A percentile compares a stretch with the other conserved stretches of the same genome.
phyloP scores from a whole-genome alignment of 768 basidiomycete species.

The Pseudohyphozyma bogoriensis region DNA sequence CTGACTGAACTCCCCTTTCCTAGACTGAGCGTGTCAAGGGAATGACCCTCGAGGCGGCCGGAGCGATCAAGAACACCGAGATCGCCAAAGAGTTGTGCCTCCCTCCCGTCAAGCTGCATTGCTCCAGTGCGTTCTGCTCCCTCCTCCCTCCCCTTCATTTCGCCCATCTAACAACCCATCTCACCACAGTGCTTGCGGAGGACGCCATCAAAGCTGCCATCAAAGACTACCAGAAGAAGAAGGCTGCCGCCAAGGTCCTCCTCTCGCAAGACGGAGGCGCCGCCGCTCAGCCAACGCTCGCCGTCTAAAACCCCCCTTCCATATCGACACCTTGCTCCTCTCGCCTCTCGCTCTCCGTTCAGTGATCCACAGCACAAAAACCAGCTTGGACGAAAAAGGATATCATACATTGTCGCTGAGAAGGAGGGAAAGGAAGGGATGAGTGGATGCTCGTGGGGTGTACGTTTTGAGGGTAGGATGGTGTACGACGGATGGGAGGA shows the following conservation, averaged over 20 bases:
- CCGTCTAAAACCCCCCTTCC: no score
- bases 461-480: no score
- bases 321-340: no score
- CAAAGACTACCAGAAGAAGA: slow-evolving; percentile 82
- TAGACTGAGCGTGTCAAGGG: slow-evolving; percentile 48
- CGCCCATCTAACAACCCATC: neutral
- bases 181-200: slow-evolving; percentile 69
- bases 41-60: slow-evolving; percentile 82
- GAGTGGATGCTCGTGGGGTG: no score
- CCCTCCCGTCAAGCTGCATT: slow-evolving; percentile 33
- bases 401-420: no score
- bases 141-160: neutral
- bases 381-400: no score
- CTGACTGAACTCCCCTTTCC: neutral
- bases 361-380: no score
- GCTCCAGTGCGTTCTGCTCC: slow-evolving; percentile 60
- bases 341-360: no score
- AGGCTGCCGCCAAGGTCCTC: neutral
- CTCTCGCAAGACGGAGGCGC: no score
- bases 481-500: no score
- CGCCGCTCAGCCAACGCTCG: no score
- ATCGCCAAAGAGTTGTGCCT: slow-evolving; percentile 78
- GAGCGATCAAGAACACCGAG: slow-evolving; percentile 96
- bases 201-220: slow-evolving; percentile 98
- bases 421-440: no score